A percentile compares a stretch with the other conserved stretches of the same genome.
Conservation (phyloP, 1,139 yeast species). For the Yamadazyma buinensis region DNA sequence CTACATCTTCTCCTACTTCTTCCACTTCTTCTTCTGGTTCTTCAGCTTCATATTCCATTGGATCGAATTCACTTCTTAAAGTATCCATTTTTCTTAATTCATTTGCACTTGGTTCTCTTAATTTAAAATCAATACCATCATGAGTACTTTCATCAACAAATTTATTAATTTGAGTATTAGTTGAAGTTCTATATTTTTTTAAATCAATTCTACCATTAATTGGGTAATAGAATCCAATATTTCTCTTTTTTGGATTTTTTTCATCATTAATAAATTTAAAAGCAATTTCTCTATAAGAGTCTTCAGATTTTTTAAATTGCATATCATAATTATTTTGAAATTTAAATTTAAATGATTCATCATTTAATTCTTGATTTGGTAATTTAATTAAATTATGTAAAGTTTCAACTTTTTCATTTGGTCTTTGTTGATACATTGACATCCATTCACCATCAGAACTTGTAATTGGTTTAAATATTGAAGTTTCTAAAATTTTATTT, state of each 20-base stretch:
- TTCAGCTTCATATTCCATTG: slow-evolving; percentile 63
- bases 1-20: slow-evolving; percentile 6
- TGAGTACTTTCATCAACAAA: slow-evolving; percentile 49
- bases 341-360: slow-evolving; percentile 48
- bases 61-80: slow-evolving; percentile 67
- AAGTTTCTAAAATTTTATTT: slow-evolving; percentile 48
- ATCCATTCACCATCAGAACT: slow-evolving; percentile 81
- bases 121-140: slow-evolving; percentile 54
- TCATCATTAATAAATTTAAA: slow-evolving; percentile 42
- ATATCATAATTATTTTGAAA: slow-evolving; percentile 81
- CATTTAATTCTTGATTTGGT: slow-evolving; percentile 40
- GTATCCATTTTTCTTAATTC: slow-evolving; percentile 69
- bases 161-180: slow-evolving; percentile 45
- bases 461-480: slow-evolving; percentile 73
- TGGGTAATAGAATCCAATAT: slow-evolving; percentile 74
- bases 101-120: slow-evolving; percentile 70
- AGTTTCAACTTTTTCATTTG: slow-evolving; percentile 21
- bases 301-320: slow-evolving; percentile 48
- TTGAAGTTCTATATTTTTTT: slow-evolving; percentile 69
- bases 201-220: slow-evolving; percentile 74
- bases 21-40: slow-evolving; percentile 26
- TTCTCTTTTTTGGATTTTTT: slow-evolving; percentile 36
- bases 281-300: slow-evolving; percentile 44
- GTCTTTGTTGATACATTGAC: slow-evolving; percentile 54
- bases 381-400: slow-evolving; percentile 49